Conservation (phyloP, 2,329 filamentous ascomycete genomes). For the Penicillium sp. region DNA sequence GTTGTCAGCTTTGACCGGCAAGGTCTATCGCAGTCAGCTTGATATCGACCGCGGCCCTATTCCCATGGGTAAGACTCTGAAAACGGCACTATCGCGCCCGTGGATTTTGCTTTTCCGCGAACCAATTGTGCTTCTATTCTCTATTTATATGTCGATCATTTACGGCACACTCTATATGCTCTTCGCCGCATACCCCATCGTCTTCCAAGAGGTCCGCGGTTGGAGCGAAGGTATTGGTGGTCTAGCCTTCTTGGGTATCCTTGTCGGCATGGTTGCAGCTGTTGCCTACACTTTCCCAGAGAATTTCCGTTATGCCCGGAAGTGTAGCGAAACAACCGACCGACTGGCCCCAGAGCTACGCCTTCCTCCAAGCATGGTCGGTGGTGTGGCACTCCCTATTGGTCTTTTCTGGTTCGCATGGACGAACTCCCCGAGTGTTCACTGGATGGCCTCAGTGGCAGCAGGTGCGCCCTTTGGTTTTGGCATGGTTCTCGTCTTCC, state of each 20-base stretch:
- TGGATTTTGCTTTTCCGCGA: slow-evolving; percentile 39
- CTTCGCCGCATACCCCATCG: slow-evolving; percentile 54
- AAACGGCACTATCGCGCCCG: slow-evolving; percentile 50
- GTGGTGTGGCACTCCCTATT: slow-evolving; percentile 54
- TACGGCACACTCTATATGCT: slow-evolving; percentile 45
- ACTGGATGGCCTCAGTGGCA: slow-evolving; percentile 41
- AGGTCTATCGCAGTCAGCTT: slow-evolving; percentile 40
- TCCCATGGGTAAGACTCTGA: slow-evolving; percentile 40
- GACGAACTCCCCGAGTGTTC: slow-evolving; percentile 52
- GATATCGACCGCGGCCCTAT: slow-evolving; percentile 43
- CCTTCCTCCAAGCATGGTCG: slow-evolving; percentile 52
- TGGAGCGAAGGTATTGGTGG: slow-evolving; percentile 50
- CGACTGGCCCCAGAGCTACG: slow-evolving; percentile 57
- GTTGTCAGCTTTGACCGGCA: slow-evolving; percentile 26
- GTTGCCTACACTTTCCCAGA: slow-evolving; percentile 41
- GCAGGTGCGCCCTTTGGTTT: slow-evolving; percentile 43
- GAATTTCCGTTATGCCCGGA: slow-evolving; percentile 36
- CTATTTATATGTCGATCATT: slow-evolving; percentile 26
- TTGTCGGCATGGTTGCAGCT: slow-evolving; percentile 40
- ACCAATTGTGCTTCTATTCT: slow-evolving; percentile 23
- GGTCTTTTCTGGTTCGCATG: slow-evolving; percentile 63
- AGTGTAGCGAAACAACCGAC: slow-evolving; percentile 22
- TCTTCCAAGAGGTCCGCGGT: slow-evolving; percentile 41
- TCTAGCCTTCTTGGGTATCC: slow-evolving; percentile 50
- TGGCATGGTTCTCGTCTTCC: slow-evolving; percentile 43